A percentile compares a stretch with the other conserved stretches of the same genome.
These are phyloP conservation scores for Coemansia sp. DNA, from an alignment of 371 early-diverging fungal genomes.

Conservation along the genomic window DNA sequence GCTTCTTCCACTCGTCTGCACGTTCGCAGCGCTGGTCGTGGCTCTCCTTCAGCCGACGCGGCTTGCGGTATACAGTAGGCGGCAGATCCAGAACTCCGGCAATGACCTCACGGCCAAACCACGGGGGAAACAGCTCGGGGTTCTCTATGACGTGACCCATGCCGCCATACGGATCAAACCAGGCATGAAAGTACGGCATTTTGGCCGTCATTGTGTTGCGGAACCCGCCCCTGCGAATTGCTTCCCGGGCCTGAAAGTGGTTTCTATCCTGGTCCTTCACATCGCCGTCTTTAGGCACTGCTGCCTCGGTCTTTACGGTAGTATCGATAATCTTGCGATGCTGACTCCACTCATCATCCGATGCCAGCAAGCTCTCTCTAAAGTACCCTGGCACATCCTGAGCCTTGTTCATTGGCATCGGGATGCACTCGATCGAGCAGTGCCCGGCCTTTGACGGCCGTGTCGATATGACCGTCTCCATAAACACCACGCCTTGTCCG, in stretches of 20 bases:
- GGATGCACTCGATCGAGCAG: constrained; percentile 87
- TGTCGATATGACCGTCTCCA: constrained; percentile 81
- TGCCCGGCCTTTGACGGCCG: constrained; percentile 67
- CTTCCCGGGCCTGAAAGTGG: constrained; percentile 22
- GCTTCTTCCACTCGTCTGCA: constrained; percentile 64
- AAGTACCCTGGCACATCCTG: constrained; percentile 86
- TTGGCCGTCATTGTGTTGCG: constrained; percentile 69
- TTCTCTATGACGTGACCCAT: constrained; percentile 96
- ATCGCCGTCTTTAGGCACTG: constrained; percentile 16
- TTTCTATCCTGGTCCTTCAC: constrained; percentile 39
- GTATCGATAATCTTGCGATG: constrained; percentile 89
- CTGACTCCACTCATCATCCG: constrained; percentile 91
- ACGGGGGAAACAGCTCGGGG: constrained; percentile 69
- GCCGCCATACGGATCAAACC: constrained; percentile 87
- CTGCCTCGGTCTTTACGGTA: constrained; percentile 15
- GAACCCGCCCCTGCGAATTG: constrained; percentile 62
- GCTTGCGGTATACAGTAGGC: constrained; percentile 73
- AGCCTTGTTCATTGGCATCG: constrained; percentile 74
- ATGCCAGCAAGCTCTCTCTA: constrained; percentile 73
- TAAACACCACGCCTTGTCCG: constrained; percentile 75
- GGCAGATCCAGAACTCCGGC: constrained; percentile 80
- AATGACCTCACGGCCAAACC: constrained; percentile 84
- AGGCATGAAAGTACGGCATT: constrained; percentile 94
- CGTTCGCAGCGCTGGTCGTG: constrained; percentile 58
- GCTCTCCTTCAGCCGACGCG: constrained; percentile 59